Conservation (phyloP, 768 basidiomycete species). For the Leccinum fibrillosum region DNA sequence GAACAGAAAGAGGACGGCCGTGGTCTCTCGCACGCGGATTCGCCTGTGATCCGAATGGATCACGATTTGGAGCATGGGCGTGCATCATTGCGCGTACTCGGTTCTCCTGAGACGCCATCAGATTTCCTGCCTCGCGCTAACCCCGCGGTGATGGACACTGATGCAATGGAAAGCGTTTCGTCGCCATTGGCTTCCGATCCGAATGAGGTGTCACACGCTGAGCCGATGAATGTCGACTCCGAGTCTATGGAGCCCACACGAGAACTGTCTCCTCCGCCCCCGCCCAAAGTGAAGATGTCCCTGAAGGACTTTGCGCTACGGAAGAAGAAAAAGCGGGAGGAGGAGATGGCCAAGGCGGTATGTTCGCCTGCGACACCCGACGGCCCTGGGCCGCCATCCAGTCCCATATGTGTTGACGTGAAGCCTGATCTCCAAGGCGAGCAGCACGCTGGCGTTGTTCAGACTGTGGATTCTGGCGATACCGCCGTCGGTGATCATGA, state of each 20-base stretch:
- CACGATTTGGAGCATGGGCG: background rate
- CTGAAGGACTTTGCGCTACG: slow-evolving; percentile 56
- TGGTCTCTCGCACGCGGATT: background rate
- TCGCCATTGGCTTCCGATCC: background rate
- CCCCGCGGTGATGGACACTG: background rate
- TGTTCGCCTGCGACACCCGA: slow-evolving; percentile 22
- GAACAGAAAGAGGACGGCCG: background rate
- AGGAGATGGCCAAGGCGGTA: slow-evolving; percentile 34
- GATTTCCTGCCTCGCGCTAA: background rate
- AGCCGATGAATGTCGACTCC: slow-evolving; percentile 3
- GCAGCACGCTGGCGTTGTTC: background rate
- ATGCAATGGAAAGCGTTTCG: background rate
- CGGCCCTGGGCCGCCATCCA: slow-evolving; percentile 10
- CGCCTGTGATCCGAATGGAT: background rate
- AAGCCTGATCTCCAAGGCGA: slow-evolving; percentile 16
- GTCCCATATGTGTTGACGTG: slow-evolving; percentile 17
- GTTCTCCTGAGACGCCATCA: slow-evolving; percentile 1
- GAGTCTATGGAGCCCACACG: background rate
- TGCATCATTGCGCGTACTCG: background rate
- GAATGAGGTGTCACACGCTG: slow-evolving; percentile 6
- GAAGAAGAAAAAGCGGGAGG: slow-evolving; percentile 52
- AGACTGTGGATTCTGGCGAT: background rate
- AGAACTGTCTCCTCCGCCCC: slow-evolving; percentile 23
- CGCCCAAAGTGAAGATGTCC: slow-evolving; percentile 53
- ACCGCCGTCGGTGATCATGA: slow-evolving; percentile 5